Conservation (phyloP, 139 green algal species). For the Nannochloris sp. region DNA sequence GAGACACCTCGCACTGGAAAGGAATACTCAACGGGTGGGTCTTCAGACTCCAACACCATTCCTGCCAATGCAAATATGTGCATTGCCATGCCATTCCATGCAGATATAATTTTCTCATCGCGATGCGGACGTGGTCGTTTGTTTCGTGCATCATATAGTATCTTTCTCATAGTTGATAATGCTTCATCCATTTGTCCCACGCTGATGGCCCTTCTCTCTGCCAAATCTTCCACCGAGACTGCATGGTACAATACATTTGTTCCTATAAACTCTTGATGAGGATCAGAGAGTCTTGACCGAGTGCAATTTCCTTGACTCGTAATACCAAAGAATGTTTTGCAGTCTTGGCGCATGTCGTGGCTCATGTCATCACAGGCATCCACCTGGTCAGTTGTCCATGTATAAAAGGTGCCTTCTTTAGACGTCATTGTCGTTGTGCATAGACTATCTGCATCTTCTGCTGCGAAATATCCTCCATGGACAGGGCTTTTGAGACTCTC, state of each 20-base stretch:
- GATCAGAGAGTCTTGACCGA: slow-evolving; percentile 55
- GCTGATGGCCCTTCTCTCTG: slow-evolving; percentile 16
- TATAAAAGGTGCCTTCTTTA: slow-evolving; percentile 72
- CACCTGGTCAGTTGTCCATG: slow-evolving; percentile 50
- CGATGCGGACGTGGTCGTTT: slow-evolving; percentile 55
- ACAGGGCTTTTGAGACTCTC: slow-evolving; percentile 64
- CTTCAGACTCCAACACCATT: slow-evolving; percentile 38
- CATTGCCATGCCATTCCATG: slow-evolving; percentile 85
- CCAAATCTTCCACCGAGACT: slow-evolving; percentile 29
- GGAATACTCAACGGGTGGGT: slow-evolving; percentile 12
- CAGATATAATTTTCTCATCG: slow-evolving; percentile 88
- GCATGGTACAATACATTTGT: slow-evolving; percentile 61
- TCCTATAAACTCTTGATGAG: slow-evolving; percentile 73
- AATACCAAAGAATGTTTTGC: slow-evolving; percentile 52
- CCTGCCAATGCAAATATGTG: slow-evolving; percentile 60
- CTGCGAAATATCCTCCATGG: slow-evolving; percentile 70
- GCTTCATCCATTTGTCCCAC: slow-evolving; percentile 19
- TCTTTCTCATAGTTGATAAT: slow-evolving; percentile 41
- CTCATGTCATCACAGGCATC: slow-evolving; percentile 36
- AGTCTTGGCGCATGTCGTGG: slow-evolving; percentile 6
- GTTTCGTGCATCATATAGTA: slow-evolving; percentile 41
- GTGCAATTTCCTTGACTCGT: slow-evolving; percentile 43
- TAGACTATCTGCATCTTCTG: slow-evolving; percentile 70
- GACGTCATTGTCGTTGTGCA: slow-evolving; percentile 31
- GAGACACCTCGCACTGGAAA: slow-evolving; percentile 52